Evolutionary conservation across 805 yeast species (phyloP).

Genomic region (Debaryomyces castellii): DNA sequence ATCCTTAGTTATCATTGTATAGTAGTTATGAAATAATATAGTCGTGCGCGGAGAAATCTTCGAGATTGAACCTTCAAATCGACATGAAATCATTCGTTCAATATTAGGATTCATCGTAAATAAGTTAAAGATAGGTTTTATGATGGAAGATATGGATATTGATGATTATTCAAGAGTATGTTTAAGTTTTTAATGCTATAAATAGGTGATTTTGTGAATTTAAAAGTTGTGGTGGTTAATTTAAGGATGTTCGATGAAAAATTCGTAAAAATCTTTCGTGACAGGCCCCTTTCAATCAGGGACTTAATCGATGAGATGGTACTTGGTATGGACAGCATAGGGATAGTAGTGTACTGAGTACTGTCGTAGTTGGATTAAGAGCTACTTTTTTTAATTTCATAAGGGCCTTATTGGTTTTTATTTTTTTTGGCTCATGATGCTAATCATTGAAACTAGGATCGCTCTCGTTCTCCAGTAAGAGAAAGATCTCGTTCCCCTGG

Average conservation of each 20-base stretch:
- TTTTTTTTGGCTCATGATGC: conserved; percentile 6
- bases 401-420: conserved; percentile 3
- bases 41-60: not conserved
- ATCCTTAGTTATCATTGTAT: not conserved
- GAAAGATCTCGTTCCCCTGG: conserved; percentile 38
- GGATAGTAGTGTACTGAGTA: not conserved
- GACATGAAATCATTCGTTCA: not conserved
- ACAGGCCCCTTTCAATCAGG: not conserved
- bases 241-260: not conserved
- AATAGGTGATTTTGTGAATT: not conserved
- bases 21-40: not conserved
- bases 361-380: not conserved
- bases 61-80: not conserved
- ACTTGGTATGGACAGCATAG: not conserved
- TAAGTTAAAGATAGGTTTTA: conserved; percentile 5
- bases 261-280: not conserved
- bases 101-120: not conserved
- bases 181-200: conserved; percentile 10
- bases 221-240: not conserved
- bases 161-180: conserved; percentile 64
- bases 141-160: conserved; percentile 62
- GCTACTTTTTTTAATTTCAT: not conserved
- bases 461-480: conserved; percentile 31
- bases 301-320: not conserved
- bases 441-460: conserved; percentile 35